These are phyloP conservation scores for Tephrocybe sp. DNA, from an alignment of 768 basidiomycete species.

Conservation along the genomic window DNA sequence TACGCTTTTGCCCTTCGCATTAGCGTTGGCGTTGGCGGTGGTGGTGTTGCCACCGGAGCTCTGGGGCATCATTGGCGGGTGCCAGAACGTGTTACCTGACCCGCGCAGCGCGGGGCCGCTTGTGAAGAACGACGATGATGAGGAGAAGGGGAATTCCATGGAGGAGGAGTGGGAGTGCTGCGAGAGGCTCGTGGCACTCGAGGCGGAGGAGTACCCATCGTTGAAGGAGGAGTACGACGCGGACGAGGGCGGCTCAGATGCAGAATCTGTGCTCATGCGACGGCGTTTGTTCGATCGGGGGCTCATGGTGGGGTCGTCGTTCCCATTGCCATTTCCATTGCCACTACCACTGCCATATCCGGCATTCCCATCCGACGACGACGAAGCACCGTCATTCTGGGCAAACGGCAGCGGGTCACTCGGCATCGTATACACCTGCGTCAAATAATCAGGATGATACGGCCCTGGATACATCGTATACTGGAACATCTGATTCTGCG, in stretches of 20 bases:
- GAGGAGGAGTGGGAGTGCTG: conserved; percentile 60
- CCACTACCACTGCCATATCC: conserved; percentile 43
- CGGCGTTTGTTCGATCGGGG: conserved; percentile 62
- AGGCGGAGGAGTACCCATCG: conserved; percentile 53
- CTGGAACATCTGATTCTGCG: conserved; percentile 22
- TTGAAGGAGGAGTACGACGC: conserved; percentile 63
- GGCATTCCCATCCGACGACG: neutral
- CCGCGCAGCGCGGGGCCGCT: conserved; percentile 51
- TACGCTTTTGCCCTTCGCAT: conserved; percentile 27
- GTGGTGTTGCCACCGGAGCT: neutral
- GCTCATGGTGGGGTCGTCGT: conserved; percentile 30
- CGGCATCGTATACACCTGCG: conserved; percentile 45
- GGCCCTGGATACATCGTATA: conserved; percentile 63
- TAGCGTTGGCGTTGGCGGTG: too few relatives aligned
- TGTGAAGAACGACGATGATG: conserved; percentile 19
- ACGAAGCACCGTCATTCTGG: conserved; percentile 33
- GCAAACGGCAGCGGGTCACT: conserved; percentile 56
- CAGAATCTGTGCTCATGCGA: conserved; percentile 64
- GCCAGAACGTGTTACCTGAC: conserved; percentile 69
- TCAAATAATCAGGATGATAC: conserved; percentile 70
- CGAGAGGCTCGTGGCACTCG: conserved; percentile 44
- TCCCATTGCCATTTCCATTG: neutral
- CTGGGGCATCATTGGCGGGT: conserved; percentile 70
- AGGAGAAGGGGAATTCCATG: conserved; percentile 65
- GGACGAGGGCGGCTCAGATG: conserved; percentile 53